Base-by-base conservation (phyloP, 306 rosid genomes). In the Dryas octopetala region DNA sequence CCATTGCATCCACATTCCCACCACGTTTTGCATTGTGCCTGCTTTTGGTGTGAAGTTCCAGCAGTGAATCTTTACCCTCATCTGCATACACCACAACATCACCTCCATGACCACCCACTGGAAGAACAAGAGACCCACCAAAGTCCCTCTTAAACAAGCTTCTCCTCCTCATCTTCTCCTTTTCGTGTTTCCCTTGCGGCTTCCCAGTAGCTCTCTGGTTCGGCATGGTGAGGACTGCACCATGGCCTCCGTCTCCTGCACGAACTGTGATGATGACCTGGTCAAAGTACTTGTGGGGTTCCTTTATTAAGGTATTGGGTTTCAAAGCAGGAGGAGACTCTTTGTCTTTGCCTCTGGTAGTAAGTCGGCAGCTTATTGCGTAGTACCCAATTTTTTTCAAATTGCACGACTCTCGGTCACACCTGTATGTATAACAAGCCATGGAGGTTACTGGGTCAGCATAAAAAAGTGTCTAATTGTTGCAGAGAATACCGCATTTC, bases 201-300 rank as follows among this genome's bases (percentile, higher is more conserved):
- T 78, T 85, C 9, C 73, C 65, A 16, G 67, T 51, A 7, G 73
- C 45, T 54, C 51, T 77, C 73, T 70, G 82, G 58, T 68, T 67
- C 6, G 89, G 94, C 86, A 85, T 66, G 47, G 9, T 80, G 28
- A 89, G 89, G 17, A 92, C 71, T 12, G 96, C 88, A 40, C 99
- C 97, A 59, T 90, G 97, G 72, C 98, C 99, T 16, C 96, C 98
- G 73, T 90, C 97, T 23, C 97, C 99, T 0, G 92, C 86, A 40
- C 99, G 97, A 71, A 92, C 93, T 45, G 97, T 89, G 72, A 95
- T 85, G 68, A 76, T 38, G 23, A 82, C 97, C 76, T 92, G 98
- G 76, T 95, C 99, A 75, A 95, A 92, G 74, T 80, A 90, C 78
- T 86, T 90, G 88, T 92, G 99, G 5, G 98, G 93, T 55, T 95